Evolutionary conservation across 768 basidiomycete species (phyloP).

Genomic region (Gloeopeniophorella convolvens): DNA sequence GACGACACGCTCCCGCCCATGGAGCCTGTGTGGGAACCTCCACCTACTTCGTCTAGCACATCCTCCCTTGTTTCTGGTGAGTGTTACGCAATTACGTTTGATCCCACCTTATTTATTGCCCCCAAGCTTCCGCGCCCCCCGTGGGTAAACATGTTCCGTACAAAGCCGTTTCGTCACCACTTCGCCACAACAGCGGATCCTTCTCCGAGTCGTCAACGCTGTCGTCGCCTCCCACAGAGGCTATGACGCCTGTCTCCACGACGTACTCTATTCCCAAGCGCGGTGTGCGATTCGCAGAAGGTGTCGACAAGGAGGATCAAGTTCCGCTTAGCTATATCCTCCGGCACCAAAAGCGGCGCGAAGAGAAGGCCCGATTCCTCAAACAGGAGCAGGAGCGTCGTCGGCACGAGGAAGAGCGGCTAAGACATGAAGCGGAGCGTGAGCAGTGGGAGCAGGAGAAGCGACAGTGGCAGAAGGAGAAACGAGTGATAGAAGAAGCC

Average conservation of each 20-base stretch:
- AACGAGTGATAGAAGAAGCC: conserved; percentile 41
- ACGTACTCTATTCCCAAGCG: conserved; percentile 27
- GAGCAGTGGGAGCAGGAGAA: conserved; percentile 38
- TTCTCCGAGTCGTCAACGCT: conserved; percentile 12
- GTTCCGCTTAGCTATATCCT: conserved; percentile 59
- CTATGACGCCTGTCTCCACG: conserved; percentile 1
- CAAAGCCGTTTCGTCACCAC: conserved; percentile 43
- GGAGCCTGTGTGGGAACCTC: background rate
- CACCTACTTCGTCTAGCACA: background rate
- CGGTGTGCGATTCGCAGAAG: conserved; percentile 58
- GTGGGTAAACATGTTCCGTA: conserved; percentile 25
- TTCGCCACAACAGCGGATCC: conserved; percentile 37
- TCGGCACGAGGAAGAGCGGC: conserved; percentile 38
- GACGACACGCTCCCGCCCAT: conserved; percentile 22
- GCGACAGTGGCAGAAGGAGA: conserved; percentile 39
- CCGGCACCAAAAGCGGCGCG: conserved; percentile 59
- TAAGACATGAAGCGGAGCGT: conserved; percentile 36
- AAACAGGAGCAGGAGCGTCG: conserved; percentile 52
- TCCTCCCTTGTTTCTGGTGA: conserved; percentile 5
- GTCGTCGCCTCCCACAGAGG: conserved; percentile 5
- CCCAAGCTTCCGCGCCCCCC: conserved; percentile 15
- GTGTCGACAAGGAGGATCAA: conserved; percentile 56
- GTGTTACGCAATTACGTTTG: conserved; percentile 20
- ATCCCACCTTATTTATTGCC: conserved; percentile 22
- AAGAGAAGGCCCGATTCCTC: conserved; percentile 60